Evolutionary conservation across 2,329 filamentous ascomycete species (phyloP), one percentile per base, ranked within the genome.

Genomic region (Aspergillus sp.): DNA sequence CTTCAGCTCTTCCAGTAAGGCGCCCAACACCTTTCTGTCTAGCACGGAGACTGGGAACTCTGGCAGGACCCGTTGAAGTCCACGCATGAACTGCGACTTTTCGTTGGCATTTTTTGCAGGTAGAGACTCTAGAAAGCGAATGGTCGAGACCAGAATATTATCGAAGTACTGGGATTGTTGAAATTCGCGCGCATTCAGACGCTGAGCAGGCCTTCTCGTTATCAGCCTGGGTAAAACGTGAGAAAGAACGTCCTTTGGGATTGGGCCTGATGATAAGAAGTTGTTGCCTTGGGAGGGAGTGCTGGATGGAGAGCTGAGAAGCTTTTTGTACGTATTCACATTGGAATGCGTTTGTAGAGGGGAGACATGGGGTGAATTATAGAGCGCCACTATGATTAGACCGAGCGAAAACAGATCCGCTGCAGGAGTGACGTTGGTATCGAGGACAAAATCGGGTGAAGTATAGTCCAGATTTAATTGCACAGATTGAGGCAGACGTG

Each of bases 91-190:
- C 60, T 92, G 89, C 6, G 89, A 85, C 74, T 99, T 99, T 72
- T 99, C 95, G 63, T 87, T 91, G 0, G 91, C 85, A 1, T 92
- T 97, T 79, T 99, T 99, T 36, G 91, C 91, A 0, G 95, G 94
- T 61, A 99, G 87, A 0, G 89, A 86, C 69, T 99, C 95, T 25
- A 99, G 81, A 72, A 99, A 99, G 12, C 95, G 91, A 63, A 99
- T 97, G 0, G 95, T 97, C 0, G 93, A 97, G 21, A 99, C 92
- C 4, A 99, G 82, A 49, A 98, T 91, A 70, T 98, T 99, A 77
- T 99, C 92, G 73, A 99, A 99, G 74, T 96, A 99, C 66, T 91
- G 89, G 70, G 92, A 96, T 75, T 97, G 87, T 72, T 99, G 95
- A 68, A 99, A 98, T 69, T 97, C 94, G 57, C 86, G 87, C 4